Conservation (phyloP, 768 basidiomycete species). For the Dacryopinax primogenitus region DNA sequence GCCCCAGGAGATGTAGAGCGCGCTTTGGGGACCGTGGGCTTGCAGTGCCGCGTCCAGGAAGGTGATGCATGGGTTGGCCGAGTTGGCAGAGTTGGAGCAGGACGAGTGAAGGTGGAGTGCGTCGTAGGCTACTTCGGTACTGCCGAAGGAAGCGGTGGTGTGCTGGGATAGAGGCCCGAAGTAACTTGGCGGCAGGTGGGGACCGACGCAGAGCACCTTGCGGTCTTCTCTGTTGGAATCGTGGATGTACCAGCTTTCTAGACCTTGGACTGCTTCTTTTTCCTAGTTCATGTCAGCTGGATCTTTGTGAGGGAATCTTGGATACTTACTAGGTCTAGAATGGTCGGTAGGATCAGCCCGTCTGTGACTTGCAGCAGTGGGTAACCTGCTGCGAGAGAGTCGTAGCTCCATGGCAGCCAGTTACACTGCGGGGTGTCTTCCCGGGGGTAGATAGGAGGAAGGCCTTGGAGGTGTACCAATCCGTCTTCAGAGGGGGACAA, state of each 20-base stretch:
- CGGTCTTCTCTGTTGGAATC: no score
- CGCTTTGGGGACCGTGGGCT: neutral
- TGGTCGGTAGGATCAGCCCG: neutral
- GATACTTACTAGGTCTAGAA: neutral
- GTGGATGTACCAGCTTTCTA: neutral
- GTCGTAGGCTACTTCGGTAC: neutral
- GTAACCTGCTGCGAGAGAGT: neutral
- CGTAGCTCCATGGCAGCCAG: neutral
- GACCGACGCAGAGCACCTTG: neutral
- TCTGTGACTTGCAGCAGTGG: neutral
- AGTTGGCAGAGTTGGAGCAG: no score
- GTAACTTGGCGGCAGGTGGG: neutral
- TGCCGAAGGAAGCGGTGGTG: neutral
- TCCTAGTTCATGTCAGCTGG: neutral
- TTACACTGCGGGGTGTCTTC: neutral
- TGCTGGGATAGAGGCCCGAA: neutral
- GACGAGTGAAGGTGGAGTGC: no score
- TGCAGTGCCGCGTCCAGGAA: neutral
- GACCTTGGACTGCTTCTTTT: neutral
- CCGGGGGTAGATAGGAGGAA: neutral
- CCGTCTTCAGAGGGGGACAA: neutral
- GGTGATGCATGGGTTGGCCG: neutral
- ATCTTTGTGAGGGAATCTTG: neutral
- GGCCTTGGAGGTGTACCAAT: neutral
- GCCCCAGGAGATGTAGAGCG: neutral